Evolutionary conservation across 805 yeast genomes (phyloP).

Genomic region (Priceomyces medius): DNA sequence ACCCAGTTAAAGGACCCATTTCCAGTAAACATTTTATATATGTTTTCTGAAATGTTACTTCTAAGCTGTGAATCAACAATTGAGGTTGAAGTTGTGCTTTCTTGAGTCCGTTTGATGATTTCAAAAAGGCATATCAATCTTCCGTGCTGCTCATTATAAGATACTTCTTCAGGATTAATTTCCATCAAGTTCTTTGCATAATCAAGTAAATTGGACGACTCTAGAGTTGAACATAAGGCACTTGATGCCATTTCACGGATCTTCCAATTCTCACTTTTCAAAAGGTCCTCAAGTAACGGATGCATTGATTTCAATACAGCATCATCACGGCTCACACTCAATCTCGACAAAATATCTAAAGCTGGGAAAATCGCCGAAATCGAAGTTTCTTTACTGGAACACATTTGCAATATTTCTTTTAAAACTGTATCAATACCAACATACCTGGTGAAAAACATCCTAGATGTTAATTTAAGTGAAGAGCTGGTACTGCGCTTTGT

Average conservation of each 20-base stretch:
- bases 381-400: slow-evolving; percentile 26
- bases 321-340: slow-evolving; percentile 58
- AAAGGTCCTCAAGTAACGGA: slow-evolving; percentile 45
- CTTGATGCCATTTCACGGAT: slow-evolving; percentile 85
- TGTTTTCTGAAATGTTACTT: not conserved
- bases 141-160: slow-evolving; percentile 50
- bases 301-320: slow-evolving; percentile 51
- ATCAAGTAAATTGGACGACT: slow-evolving; percentile 7
- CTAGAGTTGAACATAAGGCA: slow-evolving; percentile 54
- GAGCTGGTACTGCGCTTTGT: slow-evolving; percentile 40
- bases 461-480: slow-evolving; percentile 47
- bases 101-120: slow-evolving; percentile 12
- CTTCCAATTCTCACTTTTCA: slow-evolving; percentile 68
- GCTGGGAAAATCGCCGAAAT: slow-evolving; percentile 73
- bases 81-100: not conserved
- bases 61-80: not conserved
- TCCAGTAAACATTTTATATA: not conserved
- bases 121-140: slow-evolving; percentile 42
- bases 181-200: slow-evolving; percentile 24
- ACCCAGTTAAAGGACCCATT: slow-evolving; percentile 23
- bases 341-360: slow-evolving; percentile 64
- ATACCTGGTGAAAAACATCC: slow-evolving; percentile 69
- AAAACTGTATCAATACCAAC: slow-evolving; percentile 52
- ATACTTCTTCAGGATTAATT: slow-evolving; percentile 18
- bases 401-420: slow-evolving; percentile 36